Percentiles rank a stretch among this genome's conserved stretches.
Evolutionary conservation across 176 grass and related monocot species (phyloP).

Genomic region (Tuctoria greenei): DNA sequence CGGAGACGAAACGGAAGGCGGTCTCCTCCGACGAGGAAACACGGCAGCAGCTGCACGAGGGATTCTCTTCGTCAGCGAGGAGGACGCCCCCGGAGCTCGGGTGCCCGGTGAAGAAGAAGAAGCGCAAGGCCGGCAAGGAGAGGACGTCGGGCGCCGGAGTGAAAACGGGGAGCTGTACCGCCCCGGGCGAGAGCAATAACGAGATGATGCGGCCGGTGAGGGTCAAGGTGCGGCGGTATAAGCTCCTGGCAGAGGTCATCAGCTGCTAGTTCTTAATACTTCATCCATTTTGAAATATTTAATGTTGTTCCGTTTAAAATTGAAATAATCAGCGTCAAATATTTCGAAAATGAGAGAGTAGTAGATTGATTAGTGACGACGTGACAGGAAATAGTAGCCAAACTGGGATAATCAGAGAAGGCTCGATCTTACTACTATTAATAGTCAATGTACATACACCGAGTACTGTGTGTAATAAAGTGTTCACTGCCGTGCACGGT

Average conservation of each 20-base stretch:
- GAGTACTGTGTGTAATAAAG: neutral
- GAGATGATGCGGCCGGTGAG: slow-evolving; percentile 32
- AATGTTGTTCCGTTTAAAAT: no score
- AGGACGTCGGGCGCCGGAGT: neutral
- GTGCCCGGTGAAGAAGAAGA: slow-evolving; percentile 66
- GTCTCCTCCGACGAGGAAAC: slow-evolving; percentile 22
- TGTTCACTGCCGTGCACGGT: neutral
- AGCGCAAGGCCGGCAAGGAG: slow-evolving; percentile 22
- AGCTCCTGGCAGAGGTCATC: slow-evolving; percentile 84
- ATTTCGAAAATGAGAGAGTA: no score
- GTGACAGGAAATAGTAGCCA: neutral
- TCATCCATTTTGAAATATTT: no score
- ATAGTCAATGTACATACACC: neutral
- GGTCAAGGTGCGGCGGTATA: slow-evolving; percentile 71
- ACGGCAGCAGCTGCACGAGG: neutral
- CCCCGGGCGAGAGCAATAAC: slow-evolving; percentile 2
- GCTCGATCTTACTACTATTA: no score
- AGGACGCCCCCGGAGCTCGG: slow-evolving; percentile 23
- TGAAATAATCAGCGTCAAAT: no score
- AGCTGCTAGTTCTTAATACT: slow-evolving; percentile 32
- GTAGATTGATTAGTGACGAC: neutral
- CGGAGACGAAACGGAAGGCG: slow-evolving; percentile 10
- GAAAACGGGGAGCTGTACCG: neutral
- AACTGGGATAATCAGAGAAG: no score
- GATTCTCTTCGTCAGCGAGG: slow-evolving; percentile 7